Percentiles rank a stretch among this genome's conserved stretches.
These are phyloP conservation scores for Trichomonas gallinae DNA, from an alignment of 208 protist species.

Conservation along the genomic window DNA sequence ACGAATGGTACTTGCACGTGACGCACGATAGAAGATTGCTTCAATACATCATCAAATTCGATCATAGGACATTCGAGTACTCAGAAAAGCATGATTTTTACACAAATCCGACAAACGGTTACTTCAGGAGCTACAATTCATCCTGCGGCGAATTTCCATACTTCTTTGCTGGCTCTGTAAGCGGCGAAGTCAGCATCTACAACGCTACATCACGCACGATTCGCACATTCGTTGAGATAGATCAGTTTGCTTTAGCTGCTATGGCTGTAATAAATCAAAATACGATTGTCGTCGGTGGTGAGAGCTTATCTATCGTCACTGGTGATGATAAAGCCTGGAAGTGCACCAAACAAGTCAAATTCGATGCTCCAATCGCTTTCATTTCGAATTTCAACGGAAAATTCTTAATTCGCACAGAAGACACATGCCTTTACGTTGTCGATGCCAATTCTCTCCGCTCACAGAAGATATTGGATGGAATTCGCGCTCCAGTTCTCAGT, in stretches of 20 bases:
- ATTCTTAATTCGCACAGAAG: neutral
- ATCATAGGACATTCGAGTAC: conserved; percentile 8
- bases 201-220: neutral
- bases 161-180: neutral
- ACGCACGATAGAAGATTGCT: neutral
- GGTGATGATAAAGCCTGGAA: neutral
- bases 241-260: neutral
- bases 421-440: neutral
- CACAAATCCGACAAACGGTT: neutral
- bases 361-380: neutral
- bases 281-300: neutral
- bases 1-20: neutral
- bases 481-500: neutral
- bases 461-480: neutral
- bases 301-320: neutral
- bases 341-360: neutral
- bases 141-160: neutral
- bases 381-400: neutral
- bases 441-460: neutral
- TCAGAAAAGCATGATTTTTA: neutral
- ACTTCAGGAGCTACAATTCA: neutral
- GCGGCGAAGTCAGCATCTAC: neutral
- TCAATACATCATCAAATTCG: neutral
- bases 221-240: neutral
- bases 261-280: neutral